Percentiles rank a stretch among this genome's conserved stretches.
phyloP scores from a whole-genome alignment of 2,329 filamentous ascomycete species.

The Phoma sp. region DNA sequence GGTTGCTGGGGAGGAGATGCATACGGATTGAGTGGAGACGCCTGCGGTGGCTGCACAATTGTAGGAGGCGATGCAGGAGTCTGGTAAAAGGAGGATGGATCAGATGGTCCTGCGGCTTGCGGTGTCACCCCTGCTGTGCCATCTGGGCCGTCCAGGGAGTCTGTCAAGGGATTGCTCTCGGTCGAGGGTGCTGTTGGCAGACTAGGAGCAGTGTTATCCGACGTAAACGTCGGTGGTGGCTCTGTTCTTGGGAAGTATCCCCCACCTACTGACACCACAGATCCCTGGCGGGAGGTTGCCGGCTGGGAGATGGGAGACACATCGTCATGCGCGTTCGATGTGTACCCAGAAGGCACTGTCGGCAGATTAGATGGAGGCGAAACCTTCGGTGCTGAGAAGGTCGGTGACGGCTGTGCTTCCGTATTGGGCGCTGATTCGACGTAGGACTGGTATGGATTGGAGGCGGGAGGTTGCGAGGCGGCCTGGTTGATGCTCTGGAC shows the following conservation, averaged over 20 bases:
- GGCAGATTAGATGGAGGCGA: conserved; percentile 49
- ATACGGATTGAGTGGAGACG: conserved; percentile 28
- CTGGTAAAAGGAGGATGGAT: conserved; percentile 43
- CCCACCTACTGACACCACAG: conserved; percentile 54
- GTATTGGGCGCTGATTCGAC: conserved; percentile 68
- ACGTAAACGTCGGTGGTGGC: conserved; percentile 55
- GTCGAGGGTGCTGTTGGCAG: conserved; percentile 46
- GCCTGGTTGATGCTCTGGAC: conserved; percentile 59
- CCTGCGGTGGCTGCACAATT: conserved; percentile 31
- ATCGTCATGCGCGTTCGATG: conserved; percentile 51
- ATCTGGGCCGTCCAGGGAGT: conserved; percentile 5
- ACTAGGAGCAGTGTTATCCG: conserved; percentile 42
- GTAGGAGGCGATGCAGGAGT: conserved; percentile 47
- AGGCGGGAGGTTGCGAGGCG: conserved; percentile 28
- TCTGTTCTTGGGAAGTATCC: conserved; percentile 62
- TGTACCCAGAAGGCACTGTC: conserved; percentile 39
- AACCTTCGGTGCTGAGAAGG: conserved; percentile 51
- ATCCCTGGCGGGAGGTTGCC: conserved; percentile 52
- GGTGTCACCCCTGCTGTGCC: conserved; percentile 1
- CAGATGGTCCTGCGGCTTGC: conserved; percentile 31
- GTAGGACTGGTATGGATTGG: conserved; percentile 53
- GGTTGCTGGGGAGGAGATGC: conserved; percentile 26
- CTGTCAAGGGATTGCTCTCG: conserved; percentile 33
- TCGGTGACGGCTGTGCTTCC: conserved; percentile 53
- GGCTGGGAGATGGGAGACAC: conserved; percentile 61